Conservation (phyloP, 2,329 filamentous ascomycete genomes). For the Endocalyx cinctus region DNA sequence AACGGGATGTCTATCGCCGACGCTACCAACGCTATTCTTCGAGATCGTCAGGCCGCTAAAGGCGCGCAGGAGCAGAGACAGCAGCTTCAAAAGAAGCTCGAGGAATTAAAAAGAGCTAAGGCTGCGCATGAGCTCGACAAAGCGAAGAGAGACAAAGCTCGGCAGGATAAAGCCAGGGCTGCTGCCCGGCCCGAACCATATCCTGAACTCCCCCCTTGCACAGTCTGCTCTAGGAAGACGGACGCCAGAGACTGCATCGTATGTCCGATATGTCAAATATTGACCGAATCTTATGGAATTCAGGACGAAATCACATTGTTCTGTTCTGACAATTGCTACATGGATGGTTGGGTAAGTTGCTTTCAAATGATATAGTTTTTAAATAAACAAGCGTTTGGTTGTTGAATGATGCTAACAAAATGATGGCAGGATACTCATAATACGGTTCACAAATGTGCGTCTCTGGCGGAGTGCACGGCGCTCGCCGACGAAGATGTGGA, state of each 20-base stretch:
- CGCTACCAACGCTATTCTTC: constrained; percentile 25
- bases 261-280: constrained; percentile 42
- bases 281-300: constrained; percentile 32
- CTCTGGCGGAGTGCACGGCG: constrained; percentile 35
- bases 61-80: constrained; percentile 32
- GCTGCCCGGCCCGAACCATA: constrained; percentile 28
- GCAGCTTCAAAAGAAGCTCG: constrained; percentile 31
- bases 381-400: too few relatives aligned
- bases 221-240: constrained; percentile 31
- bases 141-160: constrained; percentile 25
- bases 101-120: constrained; percentile 44
- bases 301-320: constrained; percentile 35
- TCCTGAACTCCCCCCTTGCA: constrained; percentile 35
- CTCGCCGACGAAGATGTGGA: constrained; percentile 34
- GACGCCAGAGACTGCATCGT: constrained; percentile 33
- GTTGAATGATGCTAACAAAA: too few relatives aligned
- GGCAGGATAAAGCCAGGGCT: constrained; percentile 38
- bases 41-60: constrained; percentile 26
- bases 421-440: too few relatives aligned
- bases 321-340: constrained; percentile 39
- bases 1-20: constrained; percentile 23
- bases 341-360: constrained; percentile 35
- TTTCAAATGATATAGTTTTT: neutral
- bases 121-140: constrained; percentile 33
- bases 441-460: too few relatives aligned